Base-by-base conservation (phyloP, 495 filamentous ascomycete genomes). In the Penicillium alfredii region DNA sequence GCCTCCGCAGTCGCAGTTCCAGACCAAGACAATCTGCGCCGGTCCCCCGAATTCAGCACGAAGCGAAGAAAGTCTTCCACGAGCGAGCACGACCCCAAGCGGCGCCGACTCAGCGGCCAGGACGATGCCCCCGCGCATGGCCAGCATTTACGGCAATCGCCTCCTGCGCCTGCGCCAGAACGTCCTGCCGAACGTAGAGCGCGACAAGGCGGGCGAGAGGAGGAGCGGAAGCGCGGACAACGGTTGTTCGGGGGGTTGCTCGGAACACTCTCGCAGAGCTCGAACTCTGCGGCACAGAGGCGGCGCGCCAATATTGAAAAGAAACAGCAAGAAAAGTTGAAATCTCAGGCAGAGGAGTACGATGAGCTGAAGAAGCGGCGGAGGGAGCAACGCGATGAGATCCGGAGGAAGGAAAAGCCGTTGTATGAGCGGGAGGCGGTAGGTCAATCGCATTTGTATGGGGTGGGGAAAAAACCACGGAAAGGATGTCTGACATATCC, bases 211-310 rank as follows among this genome's bases (percentile, higher is more conserved):
- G 52, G 47, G n/a, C 45, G 57, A 1, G 60, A 77, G 38, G 87
- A 94, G 43, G 89, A 96, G 53, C 87, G 82, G 57, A 84, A 83
- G 51, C 84, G 92, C 8, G 88, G 86, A 27, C 82, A 86, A 68
- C 74, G 92, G 35, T 73, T 98, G 52, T 95, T 96, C 64, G 92
- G 92, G 35, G 87, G 80, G 33, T 63, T 95, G 48, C 68, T 95
- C 47, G 87, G 82, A 56, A 90, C 88, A 35, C 77, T 97, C 40
- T 90, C 84, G 56, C 85, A 92, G 69, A 84, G 75, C 33, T 75
- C 77, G 49, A 72, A 55, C 22, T 66, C 72, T 30, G 69, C 76
- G 49, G 77, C 85, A 52, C 81, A 86, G 49, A 85, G 78, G 60
- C 81, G 80, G 47, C 77, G 90, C 34, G 78, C 76, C 40, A 90